phyloP scores from a whole-genome alignment of 2,329 filamentous ascomycete genomes.

The Mariannaea sp. region DNA sequence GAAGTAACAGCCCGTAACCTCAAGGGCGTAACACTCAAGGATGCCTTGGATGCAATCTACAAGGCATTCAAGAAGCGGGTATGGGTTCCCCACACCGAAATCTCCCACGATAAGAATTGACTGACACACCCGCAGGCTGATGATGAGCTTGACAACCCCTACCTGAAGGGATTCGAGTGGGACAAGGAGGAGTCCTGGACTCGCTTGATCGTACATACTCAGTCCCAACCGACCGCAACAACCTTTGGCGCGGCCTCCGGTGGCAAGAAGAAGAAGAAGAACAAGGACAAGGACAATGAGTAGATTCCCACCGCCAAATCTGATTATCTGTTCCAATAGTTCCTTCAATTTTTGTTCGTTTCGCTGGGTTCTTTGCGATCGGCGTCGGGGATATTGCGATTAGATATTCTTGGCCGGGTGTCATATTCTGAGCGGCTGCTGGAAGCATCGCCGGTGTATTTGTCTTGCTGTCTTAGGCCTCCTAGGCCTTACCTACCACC shows the following conservation, averaged over 20 bases:
- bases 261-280: conserved; percentile 71
- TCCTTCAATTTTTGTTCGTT: conserved; percentile 46
- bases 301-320: conserved; percentile 41
- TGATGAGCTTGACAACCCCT: conserved; percentile 85
- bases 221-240: conserved; percentile 66
- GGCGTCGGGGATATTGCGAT: conserved; percentile 51
- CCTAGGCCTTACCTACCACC: conserved; percentile 21
- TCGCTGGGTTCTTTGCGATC: conserved; percentile 48
- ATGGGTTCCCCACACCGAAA: conserved; percentile 39
- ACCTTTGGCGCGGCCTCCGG: conserved; percentile 50
- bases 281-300: conserved; percentile 67
- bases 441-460: conserved; percentile 39
- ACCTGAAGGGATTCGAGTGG: conserved; percentile 95
- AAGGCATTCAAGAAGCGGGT: conserved; percentile 98
- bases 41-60: conserved; percentile 92
- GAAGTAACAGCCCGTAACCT: conserved; percentile 89
- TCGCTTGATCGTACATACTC: conserved; percentile 82
- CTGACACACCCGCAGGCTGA: conserved; percentile 65
- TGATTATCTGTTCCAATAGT: conserved; percentile 48
- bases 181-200: conserved; percentile 92
- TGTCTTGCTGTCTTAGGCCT: conserved; percentile 33
- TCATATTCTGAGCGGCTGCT: conserved; percentile 36
- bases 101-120: conserved; percentile 2
- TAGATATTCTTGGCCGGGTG: conserved; percentile 46
- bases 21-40: conserved; percentile 96